Evolutionary conservation across 805 yeast species (phyloP).

Genomic region (Saccharomycopsis olivae): DNA sequence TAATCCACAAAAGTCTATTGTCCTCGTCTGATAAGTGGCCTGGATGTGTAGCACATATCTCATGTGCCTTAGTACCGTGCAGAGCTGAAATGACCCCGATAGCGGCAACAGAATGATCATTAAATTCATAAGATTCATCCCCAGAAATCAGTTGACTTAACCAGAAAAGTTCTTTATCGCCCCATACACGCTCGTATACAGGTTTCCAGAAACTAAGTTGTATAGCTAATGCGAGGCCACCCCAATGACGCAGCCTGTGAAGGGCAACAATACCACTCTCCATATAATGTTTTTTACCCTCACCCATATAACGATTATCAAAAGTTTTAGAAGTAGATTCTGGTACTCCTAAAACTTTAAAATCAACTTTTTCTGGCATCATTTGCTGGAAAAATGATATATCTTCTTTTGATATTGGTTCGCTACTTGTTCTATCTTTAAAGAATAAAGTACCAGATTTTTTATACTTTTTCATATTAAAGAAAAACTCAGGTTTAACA

Average conservation of each 20-base stretch:
- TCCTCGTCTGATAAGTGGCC: slow-evolving; percentile 43
- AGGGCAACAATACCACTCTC: slow-evolving; percentile 37
- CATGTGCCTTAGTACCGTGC: background rate
- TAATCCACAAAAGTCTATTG: slow-evolving; percentile 42
- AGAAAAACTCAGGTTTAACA: slow-evolving; percentile 26
- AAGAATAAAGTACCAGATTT: slow-evolving; percentile 32
- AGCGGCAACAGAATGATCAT: slow-evolving; percentile 28
- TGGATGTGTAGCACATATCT: slow-evolving; percentile 43
- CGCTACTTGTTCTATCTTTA: slow-evolving; percentile 31
- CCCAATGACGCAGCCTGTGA: slow-evolving; percentile 39
- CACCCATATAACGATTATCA: slow-evolving; percentile 19
- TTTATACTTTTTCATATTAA: slow-evolving; percentile 26
- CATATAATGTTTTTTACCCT: slow-evolving; percentile 30
- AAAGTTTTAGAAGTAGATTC: slow-evolving; percentile 17
- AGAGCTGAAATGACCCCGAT: slow-evolving; percentile 25
- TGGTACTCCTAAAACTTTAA: slow-evolving; percentile 19
- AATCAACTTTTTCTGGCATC: slow-evolving; percentile 26
- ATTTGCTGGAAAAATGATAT: slow-evolving; percentile 26
- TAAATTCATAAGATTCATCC: slow-evolving; percentile 28
- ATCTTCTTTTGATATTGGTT: slow-evolving; percentile 21
- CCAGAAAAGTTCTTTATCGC: slow-evolving; percentile 77
- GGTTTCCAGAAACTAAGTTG: slow-evolving; percentile 30
- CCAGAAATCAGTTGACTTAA: slow-evolving; percentile 42
- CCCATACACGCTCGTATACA: slow-evolving; percentile 45
- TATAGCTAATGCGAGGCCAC: slow-evolving; percentile 36